Evolutionary conservation across 352 stramenopile genomes (phyloP).

Genomic region (Globisporangium polare): DNA sequence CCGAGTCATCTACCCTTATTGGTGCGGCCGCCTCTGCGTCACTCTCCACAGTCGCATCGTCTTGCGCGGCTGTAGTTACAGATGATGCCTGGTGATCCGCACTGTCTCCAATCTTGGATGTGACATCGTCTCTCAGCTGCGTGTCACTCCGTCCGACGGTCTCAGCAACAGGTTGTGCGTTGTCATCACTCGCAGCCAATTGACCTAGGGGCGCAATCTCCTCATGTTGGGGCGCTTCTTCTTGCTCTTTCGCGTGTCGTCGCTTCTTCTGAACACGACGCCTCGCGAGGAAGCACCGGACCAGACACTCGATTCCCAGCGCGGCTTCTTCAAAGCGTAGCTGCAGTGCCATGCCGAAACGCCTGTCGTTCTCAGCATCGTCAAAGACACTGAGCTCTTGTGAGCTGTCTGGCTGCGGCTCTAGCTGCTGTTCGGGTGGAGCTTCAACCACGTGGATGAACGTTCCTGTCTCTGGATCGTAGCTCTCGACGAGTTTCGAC

Average conservation of each 20-base stretch:
- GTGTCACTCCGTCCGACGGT: neutral
- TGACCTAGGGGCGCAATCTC: neutral
- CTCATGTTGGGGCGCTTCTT: neutral
- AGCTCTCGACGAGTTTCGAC: conserved; percentile 10
- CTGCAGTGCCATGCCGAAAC: neutral
- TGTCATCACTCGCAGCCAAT: neutral
- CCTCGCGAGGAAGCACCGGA: conserved; percentile 20
- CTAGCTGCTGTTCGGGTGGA: neutral
- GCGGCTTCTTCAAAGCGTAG: conserved; percentile 17
- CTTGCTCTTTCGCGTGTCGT: conserved; percentile 2
- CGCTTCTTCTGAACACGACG: conserved; percentile 23
- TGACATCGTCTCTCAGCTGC: neutral
- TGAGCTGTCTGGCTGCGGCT: neutral
- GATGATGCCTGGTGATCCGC: neutral
- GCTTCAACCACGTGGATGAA: conserved; percentile 9
- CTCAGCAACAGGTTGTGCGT: neutral
- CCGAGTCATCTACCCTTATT: no score
- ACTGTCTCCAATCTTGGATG: neutral
- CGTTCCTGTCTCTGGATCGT: conserved; percentile 8
- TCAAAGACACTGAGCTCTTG: neutral
- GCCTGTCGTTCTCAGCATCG: neutral
- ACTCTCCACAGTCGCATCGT: neutral
- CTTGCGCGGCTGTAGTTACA: neutral
- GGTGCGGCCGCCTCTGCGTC: neutral
- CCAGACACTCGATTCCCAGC: conserved; percentile 13